Percentiles rank a stretch among this genome's conserved stretches.
phyloP scores from a whole-genome alignment of 495 filamentous ascomycete genomes.

The Alectoria sarmentosa region DNA sequence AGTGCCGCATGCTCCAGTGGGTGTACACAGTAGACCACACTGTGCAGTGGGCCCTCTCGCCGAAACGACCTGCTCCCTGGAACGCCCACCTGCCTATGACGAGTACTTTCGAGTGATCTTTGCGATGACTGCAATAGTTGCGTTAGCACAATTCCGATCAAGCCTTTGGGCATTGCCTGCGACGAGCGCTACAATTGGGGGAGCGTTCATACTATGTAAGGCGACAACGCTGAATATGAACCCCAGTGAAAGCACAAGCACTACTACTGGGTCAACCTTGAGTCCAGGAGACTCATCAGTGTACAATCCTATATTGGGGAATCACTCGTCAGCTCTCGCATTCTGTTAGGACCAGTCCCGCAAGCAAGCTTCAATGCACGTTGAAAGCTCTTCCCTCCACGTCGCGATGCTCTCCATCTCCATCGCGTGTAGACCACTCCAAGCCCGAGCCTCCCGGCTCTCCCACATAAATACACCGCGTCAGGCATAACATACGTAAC shows the following conservation, averaged over 20 bases:
- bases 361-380: not conserved
- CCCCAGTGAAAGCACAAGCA: conserved; percentile 85
- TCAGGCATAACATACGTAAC: conserved; percentile 59
- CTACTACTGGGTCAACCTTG: conserved; percentile 95
- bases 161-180: not conserved
- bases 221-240: conserved; percentile 99
- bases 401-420: not conserved
- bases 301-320: conserved; percentile 61
- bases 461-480: not conserved
- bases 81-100: conserved; percentile 25
- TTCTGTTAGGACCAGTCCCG: not conserved
- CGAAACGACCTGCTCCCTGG: not conserved
- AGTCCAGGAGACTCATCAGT: conserved; percentile 95
- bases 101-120: conserved; percentile 93
- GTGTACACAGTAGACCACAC: not conserved
- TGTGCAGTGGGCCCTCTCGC: not conserved
- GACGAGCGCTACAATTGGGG: not conserved
- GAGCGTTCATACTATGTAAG: conserved; percentile 70
- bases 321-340: conserved; percentile 21
- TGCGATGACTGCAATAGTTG: conserved; percentile 66
- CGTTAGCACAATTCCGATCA: not conserved
- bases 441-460: not conserved
- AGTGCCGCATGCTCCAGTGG: not conserved
- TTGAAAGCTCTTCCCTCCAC: not conserved
- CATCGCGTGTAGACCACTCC: not conserved